Conservation (phyloP, 164 flowering plant genomes). For the Kingdonia uniflora region DNA sequence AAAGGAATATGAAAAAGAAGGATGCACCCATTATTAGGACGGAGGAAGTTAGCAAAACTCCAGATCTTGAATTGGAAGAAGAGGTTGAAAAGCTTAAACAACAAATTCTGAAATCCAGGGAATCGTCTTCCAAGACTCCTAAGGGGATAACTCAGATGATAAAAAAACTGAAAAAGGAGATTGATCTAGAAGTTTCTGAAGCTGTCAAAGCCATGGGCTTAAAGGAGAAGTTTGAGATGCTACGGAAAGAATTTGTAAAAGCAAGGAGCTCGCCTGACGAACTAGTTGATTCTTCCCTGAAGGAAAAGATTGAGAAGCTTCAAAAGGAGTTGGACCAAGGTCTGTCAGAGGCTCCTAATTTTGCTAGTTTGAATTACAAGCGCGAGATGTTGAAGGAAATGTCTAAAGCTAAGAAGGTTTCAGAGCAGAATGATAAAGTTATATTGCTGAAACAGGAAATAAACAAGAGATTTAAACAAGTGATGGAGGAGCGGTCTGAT, state of each 20-base stretch:
- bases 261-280: conserved; percentile 31
- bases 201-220: conserved; percentile 58
- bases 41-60: conserved; percentile 15
- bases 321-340: conserved; percentile 38
- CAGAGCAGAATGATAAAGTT: conserved; percentile 26
- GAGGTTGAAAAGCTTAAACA: conserved; percentile 63
- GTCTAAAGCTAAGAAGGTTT: conserved; percentile 31
- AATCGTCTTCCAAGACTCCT: conserved; percentile 36
- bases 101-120: conserved; percentile 40
- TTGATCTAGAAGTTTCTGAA: conserved; percentile 48
- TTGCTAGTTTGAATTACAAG: conserved; percentile 40
- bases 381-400: conserved; percentile 58
- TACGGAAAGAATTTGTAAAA: conserved; percentile 43
- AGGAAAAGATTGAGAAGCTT: conserved; percentile 42
- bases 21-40: conserved; percentile 26
- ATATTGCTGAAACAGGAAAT: conserved; percentile 34
- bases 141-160: conserved; percentile 47
- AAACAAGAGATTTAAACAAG: conserved; percentile 36
- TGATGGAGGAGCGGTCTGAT: conserved; percentile 33
- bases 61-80: conserved; percentile 34
- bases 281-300: conserved; percentile 20
- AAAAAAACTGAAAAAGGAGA: conserved; percentile 47
- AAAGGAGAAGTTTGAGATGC: conserved; percentile 26
- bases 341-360: conserved; percentile 55
- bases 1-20: conserved; percentile 59